A percentile compares a stretch with the other conserved stretches of the same genome.
Evolutionary conservation across 176 grass and related monocot species (phyloP).

Genomic region (Ensete ventricosum): DNA sequence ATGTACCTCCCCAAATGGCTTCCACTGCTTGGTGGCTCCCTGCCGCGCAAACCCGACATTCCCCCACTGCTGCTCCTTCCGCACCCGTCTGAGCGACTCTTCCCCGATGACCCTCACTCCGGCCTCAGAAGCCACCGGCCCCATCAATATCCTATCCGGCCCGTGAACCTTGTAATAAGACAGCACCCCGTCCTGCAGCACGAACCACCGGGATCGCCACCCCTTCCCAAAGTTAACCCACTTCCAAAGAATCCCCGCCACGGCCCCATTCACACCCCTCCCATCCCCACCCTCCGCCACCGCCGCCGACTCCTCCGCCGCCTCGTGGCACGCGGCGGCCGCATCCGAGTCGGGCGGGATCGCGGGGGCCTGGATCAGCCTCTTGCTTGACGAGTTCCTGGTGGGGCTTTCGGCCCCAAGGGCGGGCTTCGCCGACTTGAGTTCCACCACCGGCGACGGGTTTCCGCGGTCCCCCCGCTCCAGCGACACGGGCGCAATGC

Average conservation of each 20-base stretch:
- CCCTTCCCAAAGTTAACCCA: constrained; percentile 97
- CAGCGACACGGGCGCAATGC: constrained; percentile 20
- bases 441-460: background rate
- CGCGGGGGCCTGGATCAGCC: background rate
- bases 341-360: constrained; percentile 5
- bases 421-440: background rate
- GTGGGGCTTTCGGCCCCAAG: background rate
- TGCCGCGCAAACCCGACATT: constrained; percentile 23
- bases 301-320: background rate
- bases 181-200: constrained; percentile 75
- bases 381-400: constrained; percentile 10
- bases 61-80: constrained; percentile 20
- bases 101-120: constrained; percentile 67
- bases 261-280: background rate
- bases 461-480: constrained; percentile 8
- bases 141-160: constrained; percentile 30
- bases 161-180: constrained; percentile 86
- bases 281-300: constrained; percentile 11
- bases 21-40: constrained; percentile 55
- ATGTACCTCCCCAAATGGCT: constrained; percentile 87
- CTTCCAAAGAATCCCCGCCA: constrained; percentile 74
- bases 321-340: background rate
- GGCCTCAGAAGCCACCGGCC: constrained; percentile 23
- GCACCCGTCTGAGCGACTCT: constrained; percentile 39
- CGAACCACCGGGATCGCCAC: constrained; percentile 78